A percentile compares a stretch with the other conserved stretches of the same genome.
Conservation (phyloP, 352 stramenopile genomes). For the Phytophthora agathidicida region DNA sequence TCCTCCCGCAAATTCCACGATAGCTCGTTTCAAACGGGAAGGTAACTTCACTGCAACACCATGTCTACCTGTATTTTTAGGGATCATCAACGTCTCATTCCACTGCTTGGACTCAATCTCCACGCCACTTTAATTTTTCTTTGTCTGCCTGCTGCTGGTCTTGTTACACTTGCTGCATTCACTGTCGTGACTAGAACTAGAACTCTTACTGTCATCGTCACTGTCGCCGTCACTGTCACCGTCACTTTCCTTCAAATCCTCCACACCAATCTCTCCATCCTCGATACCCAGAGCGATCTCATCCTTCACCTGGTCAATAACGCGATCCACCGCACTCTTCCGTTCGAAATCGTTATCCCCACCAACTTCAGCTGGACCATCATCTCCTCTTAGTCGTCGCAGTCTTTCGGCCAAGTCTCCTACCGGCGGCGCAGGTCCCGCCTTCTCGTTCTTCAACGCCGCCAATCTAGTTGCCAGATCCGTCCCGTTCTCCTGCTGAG, state of each 20-base stretch:
- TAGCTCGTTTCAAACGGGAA: not conserved
- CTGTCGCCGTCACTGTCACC: slow-evolving; percentile 20
- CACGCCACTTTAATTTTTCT: too few relatives aligned
- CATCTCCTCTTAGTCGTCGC: slow-evolving; percentile 35
- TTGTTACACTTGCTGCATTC: too few relatives aligned
- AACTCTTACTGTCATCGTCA: not conserved
- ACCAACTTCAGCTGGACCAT: not conserved
- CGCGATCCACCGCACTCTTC: slow-evolving; percentile 40
- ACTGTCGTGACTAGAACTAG: too few relatives aligned
- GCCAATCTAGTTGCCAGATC: slow-evolving; percentile 49
- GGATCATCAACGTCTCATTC: slow-evolving; percentile 4
- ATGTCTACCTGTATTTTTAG: slow-evolving; percentile 30
- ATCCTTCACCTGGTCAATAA: slow-evolving; percentile 69
- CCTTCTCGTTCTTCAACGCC: slow-evolving; percentile 53
- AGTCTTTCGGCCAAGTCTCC: slow-evolving; percentile 48
- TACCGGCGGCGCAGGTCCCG: slow-evolving; percentile 16
- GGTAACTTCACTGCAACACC: not conserved
- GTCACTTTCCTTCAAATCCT: slow-evolving; percentile 16
- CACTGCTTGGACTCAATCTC: too few relatives aligned
- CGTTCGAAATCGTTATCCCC: not conserved
- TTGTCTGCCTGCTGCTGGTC: too few relatives aligned
- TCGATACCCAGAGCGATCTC: slow-evolving; percentile 67
- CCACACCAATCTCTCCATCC: slow-evolving; percentile 29
- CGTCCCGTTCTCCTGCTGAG: slow-evolving; percentile 10
- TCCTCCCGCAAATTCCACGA: not conserved